Evolutionary conservation across 2,329 filamentous ascomycete species (phyloP), one percentile per base, ranked within the genome.

Genomic region (Exophiala xenobiotica): DNA sequence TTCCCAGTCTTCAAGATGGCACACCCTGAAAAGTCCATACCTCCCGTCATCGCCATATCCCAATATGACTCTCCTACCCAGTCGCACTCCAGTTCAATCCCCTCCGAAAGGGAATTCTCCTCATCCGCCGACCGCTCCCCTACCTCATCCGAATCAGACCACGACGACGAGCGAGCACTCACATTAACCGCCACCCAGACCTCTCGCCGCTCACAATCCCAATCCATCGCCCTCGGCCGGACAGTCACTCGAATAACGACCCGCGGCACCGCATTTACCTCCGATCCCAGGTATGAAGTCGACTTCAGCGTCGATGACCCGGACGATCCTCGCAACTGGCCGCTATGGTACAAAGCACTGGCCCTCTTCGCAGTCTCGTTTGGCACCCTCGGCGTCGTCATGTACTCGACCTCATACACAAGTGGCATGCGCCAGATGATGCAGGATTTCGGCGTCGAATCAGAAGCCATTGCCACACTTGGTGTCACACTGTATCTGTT

Each of bases 391-490:
- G 63, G 76, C 20, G 74, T 80, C 63, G 84, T 90, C 12, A 65
- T 90, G 39, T 89, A 90, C 64, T 89, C 85, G 40, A 93, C 89
- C 0, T 85, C 81, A 45, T 95, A 93, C 65, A 90, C 88, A 1
- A 81, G 84, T 0, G 85, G 83, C 2, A 81, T 87, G 26, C 78
- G 81, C 0, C 84, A 86, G 0, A 80, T 95, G 67, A 80, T 82
- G 63, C 67, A 75, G 11, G 84, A 88, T 45, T 92, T 90, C 60
- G 70, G 76, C 29, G 74, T 82, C 14, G 65, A 72, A 5, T 77
- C 73, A 11, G 75, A 80, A 26, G 82, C 81, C 0, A 68, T 85
- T n/a, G 78, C 85, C 0, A 87, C 88, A 0, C 72, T 93, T 2
- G 89, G 89, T 4, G 74, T 95, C 38, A 93, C 89, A 0, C 85